A percentile compares a stretch with the other conserved stretches of the same genome.
phyloP scores from a whole-genome alignment of 73 alveolate species.

The Tetrahymena thermophila region DNA sequence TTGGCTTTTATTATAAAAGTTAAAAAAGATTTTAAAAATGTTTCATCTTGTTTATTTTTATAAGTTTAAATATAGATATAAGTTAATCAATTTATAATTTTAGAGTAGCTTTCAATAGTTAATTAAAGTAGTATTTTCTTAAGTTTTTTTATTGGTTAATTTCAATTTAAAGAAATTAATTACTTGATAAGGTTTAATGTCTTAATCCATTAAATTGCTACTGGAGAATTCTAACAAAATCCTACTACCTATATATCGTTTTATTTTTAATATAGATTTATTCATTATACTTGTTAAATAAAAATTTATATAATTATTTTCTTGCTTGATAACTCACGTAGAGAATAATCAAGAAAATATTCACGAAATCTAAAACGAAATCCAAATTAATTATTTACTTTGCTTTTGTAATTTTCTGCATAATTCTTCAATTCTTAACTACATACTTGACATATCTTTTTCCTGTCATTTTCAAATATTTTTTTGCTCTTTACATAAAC shows the following conservation, averaged over 20 bases:
- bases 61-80: neutral
- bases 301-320: no score
- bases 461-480: neutral
- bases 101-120: neutral
- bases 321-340: neutral
- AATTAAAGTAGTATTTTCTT: neutral
- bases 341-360: no score
- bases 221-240: neutral
- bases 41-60: no score
- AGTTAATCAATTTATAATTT: neutral
- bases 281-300: no score
- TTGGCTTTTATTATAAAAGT: neutral
- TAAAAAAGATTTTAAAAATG: neutral
- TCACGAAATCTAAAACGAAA: no score
- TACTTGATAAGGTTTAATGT: neutral
- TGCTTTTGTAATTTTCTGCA: neutral
- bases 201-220: neutral
- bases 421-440: neutral
- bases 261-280: no score
- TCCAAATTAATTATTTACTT: neutral
- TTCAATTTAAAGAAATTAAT: neutral
- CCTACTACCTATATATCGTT: no score
- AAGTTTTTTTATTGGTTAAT: neutral
- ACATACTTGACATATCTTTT: neutral
- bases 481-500: neutral